phyloP scores from a whole-genome alignment of 2,329 filamentous ascomycete species.

The Cladophialophora exuberans region DNA sequence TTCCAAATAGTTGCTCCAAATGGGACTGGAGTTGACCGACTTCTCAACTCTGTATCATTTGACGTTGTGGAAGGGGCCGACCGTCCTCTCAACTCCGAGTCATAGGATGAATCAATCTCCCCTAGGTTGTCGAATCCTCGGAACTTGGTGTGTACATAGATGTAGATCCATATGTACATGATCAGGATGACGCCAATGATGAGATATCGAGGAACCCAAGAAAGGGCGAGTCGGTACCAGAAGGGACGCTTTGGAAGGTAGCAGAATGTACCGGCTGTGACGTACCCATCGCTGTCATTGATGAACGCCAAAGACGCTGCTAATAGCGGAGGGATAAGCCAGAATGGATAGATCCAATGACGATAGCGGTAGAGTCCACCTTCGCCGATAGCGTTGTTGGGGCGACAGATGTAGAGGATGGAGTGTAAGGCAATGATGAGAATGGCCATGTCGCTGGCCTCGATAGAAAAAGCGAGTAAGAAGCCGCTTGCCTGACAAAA shows the following conservation, averaged over 20 bases:
- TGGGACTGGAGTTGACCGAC: not conserved
- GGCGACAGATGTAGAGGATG: constrained; percentile 70
- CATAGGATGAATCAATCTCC: constrained; percentile 10
- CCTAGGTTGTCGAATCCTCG: constrained; percentile 38
- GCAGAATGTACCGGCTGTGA: constrained; percentile 69
- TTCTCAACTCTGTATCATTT: constrained; percentile 7
- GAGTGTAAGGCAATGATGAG: constrained; percentile 75
- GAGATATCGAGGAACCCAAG: constrained; percentile 74
- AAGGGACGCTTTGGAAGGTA: constrained; percentile 67
- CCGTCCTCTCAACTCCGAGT: constrained; percentile 1
- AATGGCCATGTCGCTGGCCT: constrained; percentile 69
- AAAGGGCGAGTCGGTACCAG: constrained; percentile 70
- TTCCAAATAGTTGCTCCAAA: not conserved
- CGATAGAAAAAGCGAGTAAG: constrained; percentile 67
- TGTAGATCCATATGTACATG: constrained; percentile 71
- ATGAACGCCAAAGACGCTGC: constrained; percentile 68
- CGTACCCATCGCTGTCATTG: constrained; percentile 57
- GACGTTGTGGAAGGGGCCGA: constrained; percentile 7
- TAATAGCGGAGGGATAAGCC: constrained; percentile 61
- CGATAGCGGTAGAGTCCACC: constrained; percentile 72
- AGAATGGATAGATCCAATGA: constrained; percentile 60
- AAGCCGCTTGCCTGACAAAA: constrained; percentile 74
- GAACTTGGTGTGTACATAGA: constrained; percentile 61
- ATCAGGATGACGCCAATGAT: constrained; percentile 66
- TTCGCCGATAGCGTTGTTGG: constrained; percentile 49